These are phyloP conservation scores for Stachybotrys elegans DNA, from an alignment of 2,329 filamentous ascomycete species.

Conservation along the genomic window DNA sequence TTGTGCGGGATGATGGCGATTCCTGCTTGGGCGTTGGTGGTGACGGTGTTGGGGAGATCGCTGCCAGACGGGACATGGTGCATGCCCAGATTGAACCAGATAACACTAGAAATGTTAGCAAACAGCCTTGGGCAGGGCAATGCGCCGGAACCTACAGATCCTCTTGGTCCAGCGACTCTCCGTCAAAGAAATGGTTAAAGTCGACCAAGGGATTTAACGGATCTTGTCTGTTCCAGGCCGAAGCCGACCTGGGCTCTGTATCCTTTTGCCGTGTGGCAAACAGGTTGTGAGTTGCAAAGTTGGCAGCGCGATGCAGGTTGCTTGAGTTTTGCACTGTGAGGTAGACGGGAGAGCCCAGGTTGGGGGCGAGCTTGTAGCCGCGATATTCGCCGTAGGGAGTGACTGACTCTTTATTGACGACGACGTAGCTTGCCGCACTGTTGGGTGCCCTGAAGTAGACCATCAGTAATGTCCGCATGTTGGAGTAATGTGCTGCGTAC, in stretches of 20 bases:
- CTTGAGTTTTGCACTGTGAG: slow-evolving; percentile 44
- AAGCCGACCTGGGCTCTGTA: slow-evolving; percentile 40
- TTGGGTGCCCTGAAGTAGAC: not conserved
- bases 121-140: too few relatives aligned
- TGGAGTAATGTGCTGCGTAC: slow-evolving; percentile 33
- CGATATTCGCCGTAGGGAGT: slow-evolving; percentile 47
- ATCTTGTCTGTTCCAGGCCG: slow-evolving; percentile 40
- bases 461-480: not conserved
- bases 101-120: slow-evolving; percentile 20
- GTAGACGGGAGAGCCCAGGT: slow-evolving; percentile 18
- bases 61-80: slow-evolving; percentile 42
- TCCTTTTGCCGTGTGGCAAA: slow-evolving; percentile 47
- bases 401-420: slow-evolving; percentile 44
- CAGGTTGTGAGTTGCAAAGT: slow-evolving; percentile 46
- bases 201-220: slow-evolving; percentile 39
- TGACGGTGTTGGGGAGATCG: slow-evolving; percentile 42
- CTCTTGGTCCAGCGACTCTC: slow-evolving; percentile 29
- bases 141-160: slow-evolving; percentile 14
- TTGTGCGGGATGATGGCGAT: slow-evolving; percentile 18
- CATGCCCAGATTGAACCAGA: slow-evolving; percentile 51
- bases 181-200: slow-evolving; percentile 42
- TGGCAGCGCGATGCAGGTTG: slow-evolving; percentile 37
- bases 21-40: slow-evolving; percentile 5
- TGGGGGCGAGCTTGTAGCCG: slow-evolving; percentile 27
- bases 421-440: slow-evolving; percentile 13